Percentiles rank a stretch among this genome's conserved stretches.
phyloP scores from a whole-genome alignment of 441 rosid genomes.

The Brassica balearica region DNA sequence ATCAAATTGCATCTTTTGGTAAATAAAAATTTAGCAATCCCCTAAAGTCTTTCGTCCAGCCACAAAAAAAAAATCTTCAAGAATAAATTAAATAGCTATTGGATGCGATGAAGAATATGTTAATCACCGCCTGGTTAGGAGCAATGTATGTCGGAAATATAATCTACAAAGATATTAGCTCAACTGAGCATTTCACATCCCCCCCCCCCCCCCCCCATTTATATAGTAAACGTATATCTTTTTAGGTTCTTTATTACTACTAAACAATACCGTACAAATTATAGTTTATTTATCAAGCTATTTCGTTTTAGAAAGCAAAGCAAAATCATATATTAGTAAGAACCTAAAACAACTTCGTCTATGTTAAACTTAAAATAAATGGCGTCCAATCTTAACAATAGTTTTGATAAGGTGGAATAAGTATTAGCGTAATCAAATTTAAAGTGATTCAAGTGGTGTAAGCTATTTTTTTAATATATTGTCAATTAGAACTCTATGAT shows the following conservation, averaged over 20 bases:
- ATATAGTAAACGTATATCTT: not conserved
- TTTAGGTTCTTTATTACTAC: not conserved
- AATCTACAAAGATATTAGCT: not conserved
- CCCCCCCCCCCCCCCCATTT: not conserved
- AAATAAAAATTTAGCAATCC: not conserved
- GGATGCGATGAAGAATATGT: not conserved
- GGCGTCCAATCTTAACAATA: not conserved
- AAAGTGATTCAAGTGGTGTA: not conserved
- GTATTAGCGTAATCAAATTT: not conserved
- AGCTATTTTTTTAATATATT: not conserved
- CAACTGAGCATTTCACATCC: not conserved
- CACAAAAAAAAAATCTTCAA: not conserved
- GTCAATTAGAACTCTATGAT: not conserved
- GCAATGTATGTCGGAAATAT: not conserved
- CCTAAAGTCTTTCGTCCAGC: not conserved
- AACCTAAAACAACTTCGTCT: not conserved
- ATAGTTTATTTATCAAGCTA: not conserved
- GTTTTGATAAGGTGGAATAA: not conserved
- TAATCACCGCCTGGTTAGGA: conserved; percentile 19
- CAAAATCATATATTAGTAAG: not conserved
- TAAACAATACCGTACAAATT: not conserved
- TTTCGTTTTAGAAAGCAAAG: not conserved
- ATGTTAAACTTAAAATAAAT: not conserved
- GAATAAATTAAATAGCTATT: not conserved
- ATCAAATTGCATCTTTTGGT: not conserved